These are phyloP conservation scores for Penicillium daleae DNA, from an alignment of 495 filamentous ascomycete species.

Conservation along the genomic window DNA sequence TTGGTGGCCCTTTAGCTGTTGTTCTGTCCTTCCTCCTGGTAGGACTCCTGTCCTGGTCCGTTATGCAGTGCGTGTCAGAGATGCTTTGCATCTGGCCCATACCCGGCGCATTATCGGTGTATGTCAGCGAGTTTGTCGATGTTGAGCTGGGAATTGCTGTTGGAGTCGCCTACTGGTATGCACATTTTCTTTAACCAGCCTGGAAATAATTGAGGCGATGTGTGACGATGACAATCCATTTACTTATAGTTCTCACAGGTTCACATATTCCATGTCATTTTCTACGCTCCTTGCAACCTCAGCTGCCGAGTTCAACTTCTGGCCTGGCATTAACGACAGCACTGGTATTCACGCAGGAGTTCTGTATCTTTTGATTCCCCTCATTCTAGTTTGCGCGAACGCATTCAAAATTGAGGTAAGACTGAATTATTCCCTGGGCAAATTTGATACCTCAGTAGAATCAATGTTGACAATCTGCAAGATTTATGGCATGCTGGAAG, in stretches of 20 bases:
- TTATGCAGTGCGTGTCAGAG: slow-evolving; percentile 55
- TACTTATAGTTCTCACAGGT: slow-evolving; percentile 33
- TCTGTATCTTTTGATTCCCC: not conserved
- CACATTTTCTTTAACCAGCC: slow-evolving; percentile 37
- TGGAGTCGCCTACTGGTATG: slow-evolving; percentile 52
- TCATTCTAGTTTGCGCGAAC: not conserved
- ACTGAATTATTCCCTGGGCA: not conserved
- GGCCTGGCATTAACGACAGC: not conserved
- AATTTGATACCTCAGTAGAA: not conserved
- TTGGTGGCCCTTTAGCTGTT: slow-evolving; percentile 47
- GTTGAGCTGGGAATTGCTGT: slow-evolving; percentile 49
- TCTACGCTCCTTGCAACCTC: not conserved
- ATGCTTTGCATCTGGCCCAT: slow-evolving; percentile 55
- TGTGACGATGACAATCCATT: slow-evolving; percentile 22
- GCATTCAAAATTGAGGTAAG: not conserved
- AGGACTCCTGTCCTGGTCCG: slow-evolving; percentile 43
- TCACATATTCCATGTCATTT: slow-evolving; percentile 26
- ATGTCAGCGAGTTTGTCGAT: slow-evolving; percentile 54
- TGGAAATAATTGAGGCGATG: slow-evolving; percentile 30
- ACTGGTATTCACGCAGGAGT: not conserved
- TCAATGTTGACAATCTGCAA: not conserved
- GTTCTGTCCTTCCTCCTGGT: slow-evolving; percentile 46
- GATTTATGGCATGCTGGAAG: not conserved
- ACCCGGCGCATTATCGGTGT: slow-evolving; percentile 49
- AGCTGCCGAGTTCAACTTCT: not conserved